Base-by-base conservation (phyloP, 441 rosid genomes). In the Gossypium gossypioides region DNA sequence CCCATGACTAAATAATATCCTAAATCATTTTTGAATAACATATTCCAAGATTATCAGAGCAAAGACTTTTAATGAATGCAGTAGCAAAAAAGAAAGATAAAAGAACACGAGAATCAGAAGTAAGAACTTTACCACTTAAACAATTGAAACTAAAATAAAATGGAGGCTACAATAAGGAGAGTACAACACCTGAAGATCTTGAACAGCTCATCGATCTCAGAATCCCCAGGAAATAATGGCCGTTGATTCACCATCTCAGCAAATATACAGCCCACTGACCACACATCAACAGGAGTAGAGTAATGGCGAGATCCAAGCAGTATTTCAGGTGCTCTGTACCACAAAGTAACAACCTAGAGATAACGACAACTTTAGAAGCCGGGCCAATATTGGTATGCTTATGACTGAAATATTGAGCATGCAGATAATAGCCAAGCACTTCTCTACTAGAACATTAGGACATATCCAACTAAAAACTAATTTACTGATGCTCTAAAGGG, bases 251-350 rank as follows among this genome's bases (percentile, higher is more conserved):
- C 93, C 97, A 95, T 92, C 87, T 95, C 99, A 29, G 99, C 93
- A 88, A 95, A 92, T 79, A 95, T 95, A 77, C 99, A 95, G 52
- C 99, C 99, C 55, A 95, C 99, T 7, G 99, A 95, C 99, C 99
- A 95, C 40, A 95, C 86, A 80, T 95, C 99, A 65, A 95, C 99
- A 1, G 97, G 97, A 27, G 99, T 92, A 21, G 97, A 95, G 88
- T 95, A 95, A 79, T 91, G 98, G 72, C 90, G 92, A 63, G 99
- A 91, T 44, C 99, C 99, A 63, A 95, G 95, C 64, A 92, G 91
- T 81, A 95, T 92, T 82, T 95, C 99, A 27, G 98, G 99, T 68
- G 99, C 97, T 83, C 99, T 82, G 81, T 95, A 95, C 99, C 99
- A 95, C 67, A 95, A 81, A 16, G 99, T 95, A 66, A 95, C 97